phyloP scores from a whole-genome alignment of 768 basidiomycete species.

The Trichaptum fuscoviolaceum region DNA sequence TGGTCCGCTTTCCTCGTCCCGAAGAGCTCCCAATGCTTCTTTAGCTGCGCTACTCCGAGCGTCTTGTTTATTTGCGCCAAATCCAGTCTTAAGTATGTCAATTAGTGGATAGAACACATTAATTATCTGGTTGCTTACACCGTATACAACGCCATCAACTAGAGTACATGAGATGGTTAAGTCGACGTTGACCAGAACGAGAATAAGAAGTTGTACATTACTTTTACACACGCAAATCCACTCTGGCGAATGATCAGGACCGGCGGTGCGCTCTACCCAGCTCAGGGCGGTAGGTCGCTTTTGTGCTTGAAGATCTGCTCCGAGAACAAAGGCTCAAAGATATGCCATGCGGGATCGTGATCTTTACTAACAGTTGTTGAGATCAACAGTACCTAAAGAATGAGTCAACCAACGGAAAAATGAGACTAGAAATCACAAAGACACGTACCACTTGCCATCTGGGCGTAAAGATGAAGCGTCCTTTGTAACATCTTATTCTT shows the following conservation, averaged over 20 bases:
- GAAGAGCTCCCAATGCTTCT: background rate
- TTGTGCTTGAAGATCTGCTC: background rate
- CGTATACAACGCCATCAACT: background rate
- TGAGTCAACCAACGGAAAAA: background rate
- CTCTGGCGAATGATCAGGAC: background rate
- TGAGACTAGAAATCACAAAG: background rate
- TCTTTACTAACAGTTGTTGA: conserved; percentile 1
- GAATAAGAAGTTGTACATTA: background rate
- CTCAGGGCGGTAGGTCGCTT: background rate
- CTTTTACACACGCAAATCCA: conserved; percentile 3
- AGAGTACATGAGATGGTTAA: background rate
- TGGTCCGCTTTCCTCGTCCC: background rate
- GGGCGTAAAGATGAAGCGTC: background rate
- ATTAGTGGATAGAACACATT: background rate
- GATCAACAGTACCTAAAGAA: background rate
- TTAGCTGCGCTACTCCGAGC: background rate
- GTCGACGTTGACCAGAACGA: background rate
- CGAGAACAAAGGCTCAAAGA: background rate
- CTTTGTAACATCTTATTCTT: no score
- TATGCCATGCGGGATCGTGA: background rate
- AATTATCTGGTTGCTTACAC: background rate
- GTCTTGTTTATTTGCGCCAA: background rate
- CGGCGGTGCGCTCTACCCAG: background rate
- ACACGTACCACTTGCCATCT: background rate
- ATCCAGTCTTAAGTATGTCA: background rate